These are phyloP conservation scores for Stramenopiles sp. DNA, from an alignment of 352 stramenopile genomes.

Conservation along the genomic window DNA sequence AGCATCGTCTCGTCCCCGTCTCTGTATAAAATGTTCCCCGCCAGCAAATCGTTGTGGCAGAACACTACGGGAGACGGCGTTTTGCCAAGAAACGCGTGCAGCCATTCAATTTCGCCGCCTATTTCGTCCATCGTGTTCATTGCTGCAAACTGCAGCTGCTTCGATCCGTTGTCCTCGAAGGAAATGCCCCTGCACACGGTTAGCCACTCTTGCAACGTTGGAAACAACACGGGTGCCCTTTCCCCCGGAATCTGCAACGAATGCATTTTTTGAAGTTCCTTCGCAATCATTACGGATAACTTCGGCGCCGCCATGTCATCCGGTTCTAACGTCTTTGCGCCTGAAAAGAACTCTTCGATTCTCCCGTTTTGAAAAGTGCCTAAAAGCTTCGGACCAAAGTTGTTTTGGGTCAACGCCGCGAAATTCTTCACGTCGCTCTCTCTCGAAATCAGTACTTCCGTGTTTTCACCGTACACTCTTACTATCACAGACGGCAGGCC, in stretches of 20 bases:
- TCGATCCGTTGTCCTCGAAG: slow-evolving; percentile 39
- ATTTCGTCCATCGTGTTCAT: slow-evolving; percentile 48
- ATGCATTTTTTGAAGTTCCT: slow-evolving; percentile 63
- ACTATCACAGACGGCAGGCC: too few relatives aligned
- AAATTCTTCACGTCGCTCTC: slow-evolving; percentile 59
- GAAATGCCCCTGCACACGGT: slow-evolving; percentile 12
- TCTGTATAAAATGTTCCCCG: slow-evolving; percentile 63
- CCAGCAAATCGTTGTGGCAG: slow-evolving; percentile 78
- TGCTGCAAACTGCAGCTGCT: slow-evolving; percentile 32
- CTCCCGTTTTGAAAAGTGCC: slow-evolving; percentile 69
- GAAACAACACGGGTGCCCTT: slow-evolving; percentile 41
- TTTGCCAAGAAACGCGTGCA: too few relatives aligned
- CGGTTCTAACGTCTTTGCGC: slow-evolving; percentile 49
- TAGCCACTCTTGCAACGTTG: slow-evolving; percentile 17
- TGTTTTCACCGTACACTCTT: slow-evolving; percentile 70
- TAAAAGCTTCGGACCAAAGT: slow-evolving; percentile 62
- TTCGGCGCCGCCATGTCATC: slow-evolving; percentile 58
- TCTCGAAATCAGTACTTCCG: slow-evolving; percentile 71
- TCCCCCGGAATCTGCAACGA: slow-evolving; percentile 45
- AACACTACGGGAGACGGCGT: too few relatives aligned
- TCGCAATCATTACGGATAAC: slow-evolving; percentile 55
- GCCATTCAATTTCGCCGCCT: slow-evolving; percentile 42
- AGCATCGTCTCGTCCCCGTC: slow-evolving; percentile 50
- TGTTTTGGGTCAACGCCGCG: slow-evolving; percentile 46
- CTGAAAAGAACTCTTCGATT: slow-evolving; percentile 68